Evolutionary conservation across 805 yeast genomes (phyloP).

Genomic region (Kuraishia hungarica): DNA sequence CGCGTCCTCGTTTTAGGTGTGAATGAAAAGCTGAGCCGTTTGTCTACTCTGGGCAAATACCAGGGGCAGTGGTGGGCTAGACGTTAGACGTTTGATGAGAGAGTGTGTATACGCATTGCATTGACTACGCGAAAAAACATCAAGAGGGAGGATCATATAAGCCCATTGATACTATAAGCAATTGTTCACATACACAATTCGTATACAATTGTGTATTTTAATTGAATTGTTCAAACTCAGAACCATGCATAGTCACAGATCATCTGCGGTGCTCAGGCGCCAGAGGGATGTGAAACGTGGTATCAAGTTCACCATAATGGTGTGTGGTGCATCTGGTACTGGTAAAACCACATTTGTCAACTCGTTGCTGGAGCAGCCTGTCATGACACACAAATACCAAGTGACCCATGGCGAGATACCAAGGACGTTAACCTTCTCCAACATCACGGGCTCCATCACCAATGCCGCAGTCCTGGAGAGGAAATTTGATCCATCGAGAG

Average conservation of each 20-base stretch:
- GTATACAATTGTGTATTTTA: neutral
- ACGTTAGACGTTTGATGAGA: no score
- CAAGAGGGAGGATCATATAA: no score
- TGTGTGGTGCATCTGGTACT: constrained; percentile 66
- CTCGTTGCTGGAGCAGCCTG: constrained; percentile 51
- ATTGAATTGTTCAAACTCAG: neutral
- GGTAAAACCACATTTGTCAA: constrained; percentile 76
- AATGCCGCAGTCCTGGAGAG: constrained; percentile 49
- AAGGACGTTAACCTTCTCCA: constrained; percentile 49
- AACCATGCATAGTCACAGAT: constrained; percentile 4
- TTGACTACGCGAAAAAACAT: no score
- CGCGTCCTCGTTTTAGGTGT: neutral
- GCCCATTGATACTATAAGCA: neutral
- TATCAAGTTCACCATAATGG: constrained; percentile 63
- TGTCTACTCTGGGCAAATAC: neutral
- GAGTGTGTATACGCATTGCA: no score
- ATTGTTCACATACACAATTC: no score
- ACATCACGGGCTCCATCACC: constrained; percentile 40
- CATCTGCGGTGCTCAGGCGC: constrained; percentile 29
- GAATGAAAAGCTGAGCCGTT: neutral
- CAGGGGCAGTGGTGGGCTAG: neutral
- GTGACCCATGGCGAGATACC: constrained; percentile 20
- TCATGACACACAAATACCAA: constrained; percentile 52
- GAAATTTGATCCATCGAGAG: constrained; percentile 52
- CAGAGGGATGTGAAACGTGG: constrained; percentile 68